phyloP scores from a whole-genome alignment of 2,329 filamentous ascomycete species.

The Trichoderma semiorbis region DNA sequence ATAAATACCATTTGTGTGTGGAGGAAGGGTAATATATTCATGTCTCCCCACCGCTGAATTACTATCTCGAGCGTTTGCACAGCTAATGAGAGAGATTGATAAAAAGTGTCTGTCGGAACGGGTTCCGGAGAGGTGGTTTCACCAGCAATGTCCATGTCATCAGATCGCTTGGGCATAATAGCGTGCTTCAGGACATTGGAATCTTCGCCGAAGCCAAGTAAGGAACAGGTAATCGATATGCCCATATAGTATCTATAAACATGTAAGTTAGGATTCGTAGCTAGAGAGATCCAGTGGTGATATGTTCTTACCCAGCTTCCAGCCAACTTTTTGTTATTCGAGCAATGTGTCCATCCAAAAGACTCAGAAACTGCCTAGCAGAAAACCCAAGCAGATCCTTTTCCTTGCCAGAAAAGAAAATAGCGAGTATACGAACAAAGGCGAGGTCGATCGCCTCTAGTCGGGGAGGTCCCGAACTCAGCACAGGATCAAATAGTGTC shows the following conservation, averaged over 20 bases:
- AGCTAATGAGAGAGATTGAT: slow-evolving; percentile 39
- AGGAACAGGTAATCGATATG: slow-evolving; percentile 31
- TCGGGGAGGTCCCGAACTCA: slow-evolving; percentile 37
- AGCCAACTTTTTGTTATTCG: slow-evolving; percentile 50
- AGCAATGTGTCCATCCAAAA: slow-evolving; percentile 57
- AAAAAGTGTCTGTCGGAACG: slow-evolving; percentile 28
- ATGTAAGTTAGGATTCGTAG: background rate
- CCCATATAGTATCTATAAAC: slow-evolving; percentile 31
- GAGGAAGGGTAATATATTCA: slow-evolving; percentile 58
- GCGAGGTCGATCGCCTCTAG: slow-evolving; percentile 48
- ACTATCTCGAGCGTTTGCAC: slow-evolving; percentile 45
- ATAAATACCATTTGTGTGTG: slow-evolving; percentile 63
- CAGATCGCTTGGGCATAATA: slow-evolving; percentile 29
- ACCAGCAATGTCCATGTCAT: slow-evolving; percentile 20
- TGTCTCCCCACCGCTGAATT: slow-evolving; percentile 51
- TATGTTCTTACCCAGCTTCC: slow-evolving; percentile 39
- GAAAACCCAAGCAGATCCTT: slow-evolving; percentile 42
- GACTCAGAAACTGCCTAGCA: slow-evolving; percentile 46
- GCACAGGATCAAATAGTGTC: slow-evolving; percentile 62
- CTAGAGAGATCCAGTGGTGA: too few species aligned
- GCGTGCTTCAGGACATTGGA: slow-evolving; percentile 45
- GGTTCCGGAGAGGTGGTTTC: slow-evolving; percentile 24
- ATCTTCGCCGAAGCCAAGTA: slow-evolving; percentile 36
- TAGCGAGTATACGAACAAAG: slow-evolving; percentile 62
- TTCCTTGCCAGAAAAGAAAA: slow-evolving; percentile 56